phyloP scores from a whole-genome alignment of 2,329 filamentous ascomycete genomes.

The Colletotrichum sansevieriae region DNA sequence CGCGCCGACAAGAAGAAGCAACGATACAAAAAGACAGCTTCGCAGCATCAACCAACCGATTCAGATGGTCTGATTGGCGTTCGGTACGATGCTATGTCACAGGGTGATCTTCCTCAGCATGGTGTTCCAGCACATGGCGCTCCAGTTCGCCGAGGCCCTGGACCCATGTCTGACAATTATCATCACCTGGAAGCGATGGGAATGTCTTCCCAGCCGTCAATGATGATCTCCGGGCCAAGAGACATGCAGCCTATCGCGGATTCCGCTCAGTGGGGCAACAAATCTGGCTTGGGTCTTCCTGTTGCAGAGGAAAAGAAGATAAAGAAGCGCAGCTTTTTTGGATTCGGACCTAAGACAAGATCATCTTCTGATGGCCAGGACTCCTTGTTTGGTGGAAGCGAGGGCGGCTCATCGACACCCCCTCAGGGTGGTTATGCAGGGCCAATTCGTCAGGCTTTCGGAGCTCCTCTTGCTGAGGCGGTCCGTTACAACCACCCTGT shows the following conservation, averaged over 20 bases:
- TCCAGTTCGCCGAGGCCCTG: conserved; percentile 50
- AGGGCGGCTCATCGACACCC: conserved; percentile 59
- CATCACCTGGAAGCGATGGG: conserved; percentile 46
- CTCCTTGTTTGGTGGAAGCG: conserved; percentile 64
- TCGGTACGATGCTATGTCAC: conserved; percentile 68
- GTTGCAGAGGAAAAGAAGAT: conserved; percentile 80
- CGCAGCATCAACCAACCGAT: conserved; percentile 53
- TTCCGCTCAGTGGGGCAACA: conserved; percentile 87
- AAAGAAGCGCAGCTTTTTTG: conserved; percentile 83
- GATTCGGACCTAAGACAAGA: conserved; percentile 74
- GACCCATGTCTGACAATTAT: conserved; percentile 50
- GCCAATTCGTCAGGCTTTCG: conserved; percentile 81
- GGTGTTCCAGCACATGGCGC: conserved; percentile 51
- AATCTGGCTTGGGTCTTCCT: conserved; percentile 64
- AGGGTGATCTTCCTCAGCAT: conserved; percentile 62
- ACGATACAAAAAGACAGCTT: conserved; percentile 48
- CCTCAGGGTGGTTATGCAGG: conserved; percentile 61
- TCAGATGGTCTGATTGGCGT: conserved; percentile 67
- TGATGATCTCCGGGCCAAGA: conserved; percentile 84
- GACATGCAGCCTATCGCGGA: conserved; percentile 89
- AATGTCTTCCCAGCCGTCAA: conserved; percentile 57
- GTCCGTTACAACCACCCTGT: conserved; percentile 82
- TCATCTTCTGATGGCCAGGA: conserved; percentile 71
- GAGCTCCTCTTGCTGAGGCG: conserved; percentile 86
- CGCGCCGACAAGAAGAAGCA: conserved; percentile 49